Conservation (phyloP, 202 grass and related monocot species). For the Elaeis oleifera region DNA sequence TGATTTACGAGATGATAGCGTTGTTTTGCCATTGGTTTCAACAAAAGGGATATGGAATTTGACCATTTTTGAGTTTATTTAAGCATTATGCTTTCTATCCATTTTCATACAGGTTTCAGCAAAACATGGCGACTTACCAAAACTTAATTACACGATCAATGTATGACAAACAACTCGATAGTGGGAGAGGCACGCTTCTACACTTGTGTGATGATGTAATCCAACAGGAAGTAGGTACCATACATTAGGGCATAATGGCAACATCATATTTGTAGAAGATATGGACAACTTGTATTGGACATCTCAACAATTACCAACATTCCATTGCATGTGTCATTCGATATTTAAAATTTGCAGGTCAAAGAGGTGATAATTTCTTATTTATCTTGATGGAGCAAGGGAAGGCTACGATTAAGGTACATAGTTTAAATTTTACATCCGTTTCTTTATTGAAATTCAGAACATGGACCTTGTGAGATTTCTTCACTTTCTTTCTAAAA, state of each 20-base stretch:
- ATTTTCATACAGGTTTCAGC: slow-evolving; percentile 65
- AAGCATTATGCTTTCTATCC: slow-evolving; percentile 1
- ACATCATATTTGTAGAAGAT: no score
- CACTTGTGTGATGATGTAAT: slow-evolving; percentile 96
- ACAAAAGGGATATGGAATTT: no score
- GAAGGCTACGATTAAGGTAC: slow-evolving; percentile 72
- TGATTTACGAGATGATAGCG: no score
- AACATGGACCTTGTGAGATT: background rate
- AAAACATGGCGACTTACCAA: slow-evolving; percentile 90
- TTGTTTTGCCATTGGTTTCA: no score
- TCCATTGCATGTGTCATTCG: slow-evolving; percentile 9
- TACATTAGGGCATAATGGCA: no score
- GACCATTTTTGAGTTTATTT: no score
- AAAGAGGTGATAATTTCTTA: slow-evolving; percentile 99
- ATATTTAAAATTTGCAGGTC: slow-evolving; percentile 41
- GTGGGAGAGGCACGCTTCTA: slow-evolving; percentile 86
- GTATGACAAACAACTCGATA: slow-evolving; percentile 99
- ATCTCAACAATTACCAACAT: background rate
- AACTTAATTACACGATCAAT: slow-evolving; percentile 96
- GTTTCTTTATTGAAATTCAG: background rate
- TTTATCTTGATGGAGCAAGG: slow-evolving; percentile 99
- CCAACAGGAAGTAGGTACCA: slow-evolving; percentile 77
- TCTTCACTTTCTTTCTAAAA: background rate
- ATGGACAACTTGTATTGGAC: background rate
- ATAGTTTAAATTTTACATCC: slow-evolving; percentile 8